phyloP scores from a whole-genome alignment of 2,329 filamentous ascomycete genomes.

The Cytospora mali region DNA sequence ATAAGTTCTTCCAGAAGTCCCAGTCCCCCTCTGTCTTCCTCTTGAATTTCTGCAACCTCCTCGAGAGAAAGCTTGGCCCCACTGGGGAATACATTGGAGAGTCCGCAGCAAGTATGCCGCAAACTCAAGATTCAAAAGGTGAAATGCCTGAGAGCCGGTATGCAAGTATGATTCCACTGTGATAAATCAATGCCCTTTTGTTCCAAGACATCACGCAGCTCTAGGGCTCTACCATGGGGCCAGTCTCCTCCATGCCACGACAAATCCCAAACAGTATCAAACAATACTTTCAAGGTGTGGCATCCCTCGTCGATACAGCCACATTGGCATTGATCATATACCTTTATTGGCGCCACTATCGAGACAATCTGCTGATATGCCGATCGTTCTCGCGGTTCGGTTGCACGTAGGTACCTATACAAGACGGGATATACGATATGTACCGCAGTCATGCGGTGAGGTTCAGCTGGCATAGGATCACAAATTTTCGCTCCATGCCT shows the following conservation, averaged over 20 bases:
- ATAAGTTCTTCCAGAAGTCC: background rate
- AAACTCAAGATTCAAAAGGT: background rate
- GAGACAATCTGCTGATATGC: background rate
- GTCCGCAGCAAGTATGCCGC: background rate
- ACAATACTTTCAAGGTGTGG: background rate
- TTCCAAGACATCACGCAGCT: background rate
- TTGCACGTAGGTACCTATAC: background rate
- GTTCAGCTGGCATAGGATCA: background rate
- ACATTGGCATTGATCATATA: background rate
- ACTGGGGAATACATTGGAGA: fast-evolving
- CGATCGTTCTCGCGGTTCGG: background rate
- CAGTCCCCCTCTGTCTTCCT: background rate
- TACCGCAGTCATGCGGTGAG: background rate
- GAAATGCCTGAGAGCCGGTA: background rate
- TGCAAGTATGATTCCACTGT: background rate
- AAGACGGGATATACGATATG: background rate
- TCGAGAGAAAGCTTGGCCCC: background rate
- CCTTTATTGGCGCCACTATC: background rate
- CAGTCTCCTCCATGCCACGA: too few relatives aligned
- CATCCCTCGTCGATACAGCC: background rate
- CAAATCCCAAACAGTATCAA: background rate
- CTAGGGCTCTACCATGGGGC: too few relatives aligned
- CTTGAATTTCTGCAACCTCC: background rate
- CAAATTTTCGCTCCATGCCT: background rate
- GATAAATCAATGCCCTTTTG: background rate